A percentile compares a stretch with the other conserved stretches of the same genome.
Conservation (phyloP, 163 green algal genomes). For the Chloromonas sp. region DNA sequence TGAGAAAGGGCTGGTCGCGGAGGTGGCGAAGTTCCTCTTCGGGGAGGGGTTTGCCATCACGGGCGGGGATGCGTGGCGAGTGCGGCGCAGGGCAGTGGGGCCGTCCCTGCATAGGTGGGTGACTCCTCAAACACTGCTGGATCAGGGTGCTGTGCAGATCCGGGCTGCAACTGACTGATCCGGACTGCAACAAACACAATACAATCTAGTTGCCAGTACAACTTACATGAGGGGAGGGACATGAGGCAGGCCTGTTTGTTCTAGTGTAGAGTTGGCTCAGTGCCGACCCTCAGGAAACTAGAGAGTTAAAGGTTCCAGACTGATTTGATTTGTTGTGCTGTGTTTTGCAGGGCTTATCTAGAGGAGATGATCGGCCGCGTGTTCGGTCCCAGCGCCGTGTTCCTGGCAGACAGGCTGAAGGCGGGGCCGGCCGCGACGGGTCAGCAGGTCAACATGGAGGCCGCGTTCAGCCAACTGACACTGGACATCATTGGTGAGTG, state of each 20-base stretch:
- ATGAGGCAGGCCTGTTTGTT: too few relatives aligned
- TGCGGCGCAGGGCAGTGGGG: constrained; percentile 70
- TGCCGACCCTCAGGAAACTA: too few relatives aligned
- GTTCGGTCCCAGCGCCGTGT: constrained; percentile 64
- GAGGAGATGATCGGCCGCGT: constrained; percentile 85
- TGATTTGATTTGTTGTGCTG: too few relatives aligned
- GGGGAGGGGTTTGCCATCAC: constrained; percentile 90
- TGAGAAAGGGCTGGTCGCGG: constrained; percentile 66
- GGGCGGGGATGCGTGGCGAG: constrained; percentile 76
- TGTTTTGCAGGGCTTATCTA: constrained; percentile 67
- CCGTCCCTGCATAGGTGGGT: constrained; percentile 76
- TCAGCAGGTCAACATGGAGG: constrained; percentile 90
- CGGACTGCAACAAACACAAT: not conserved
- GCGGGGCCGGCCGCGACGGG: constrained; percentile 22
- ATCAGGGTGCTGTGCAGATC: not conserved
- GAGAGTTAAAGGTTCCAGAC: too few relatives aligned
- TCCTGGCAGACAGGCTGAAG: constrained; percentile 67
- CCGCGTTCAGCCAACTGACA: constrained; percentile 88
- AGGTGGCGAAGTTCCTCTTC: constrained; percentile 87
- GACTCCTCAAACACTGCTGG: not conserved
- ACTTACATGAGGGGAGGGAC: not conserved
- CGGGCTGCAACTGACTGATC: not conserved
- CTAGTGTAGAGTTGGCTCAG: too few relatives aligned
- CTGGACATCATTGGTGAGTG: constrained; percentile 93
- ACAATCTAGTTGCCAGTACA: not conserved